A percentile compares a stretch with the other conserved stretches of the same genome.
phyloP scores from a whole-genome alignment of 139 green algal genomes.

The Coelastrella sp. region DNA sequence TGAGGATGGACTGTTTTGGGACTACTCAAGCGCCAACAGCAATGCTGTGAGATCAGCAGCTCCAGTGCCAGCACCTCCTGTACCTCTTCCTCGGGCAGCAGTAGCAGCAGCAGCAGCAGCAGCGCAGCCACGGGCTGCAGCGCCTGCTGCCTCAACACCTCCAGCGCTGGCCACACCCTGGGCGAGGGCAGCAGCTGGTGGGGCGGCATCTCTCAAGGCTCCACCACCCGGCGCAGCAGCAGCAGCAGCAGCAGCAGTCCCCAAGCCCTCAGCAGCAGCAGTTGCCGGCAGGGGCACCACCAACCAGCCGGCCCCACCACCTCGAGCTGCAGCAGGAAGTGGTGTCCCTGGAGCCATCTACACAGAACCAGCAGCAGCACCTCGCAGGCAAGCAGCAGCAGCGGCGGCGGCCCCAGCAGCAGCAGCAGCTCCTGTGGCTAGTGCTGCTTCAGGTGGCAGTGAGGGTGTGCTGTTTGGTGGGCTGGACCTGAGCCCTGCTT shows the following conservation, averaged over 20 bases:
- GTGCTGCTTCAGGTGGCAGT: neutral
- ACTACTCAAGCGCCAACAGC: conserved; percentile 58
- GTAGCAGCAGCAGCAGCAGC: conserved; percentile 40
- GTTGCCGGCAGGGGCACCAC: neutral
- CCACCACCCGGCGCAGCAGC: conserved; percentile 7
- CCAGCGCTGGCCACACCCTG: conserved; percentile 2
- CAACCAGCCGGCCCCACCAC: neutral
- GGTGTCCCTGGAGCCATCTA: neutral
- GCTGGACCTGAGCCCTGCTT: conserved; percentile 50
- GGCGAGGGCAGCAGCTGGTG: conserved; percentile 10
- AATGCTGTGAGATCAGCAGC: conserved; percentile 15
- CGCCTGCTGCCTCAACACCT: conserved; percentile 1
- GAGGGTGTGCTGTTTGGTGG: conserved; percentile 48
- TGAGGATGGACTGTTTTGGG: conserved; percentile 75
- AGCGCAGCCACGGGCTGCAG: neutral
- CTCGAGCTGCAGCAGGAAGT: conserved; percentile 17
- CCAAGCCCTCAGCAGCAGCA: conserved; percentile 13
- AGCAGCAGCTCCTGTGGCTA: neutral
- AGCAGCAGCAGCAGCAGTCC: conserved; percentile 30
- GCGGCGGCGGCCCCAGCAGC: neutral
- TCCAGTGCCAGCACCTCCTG: conserved; percentile 2
- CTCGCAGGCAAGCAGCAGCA: neutral
- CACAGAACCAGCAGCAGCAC: neutral
- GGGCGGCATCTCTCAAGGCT: neutral
- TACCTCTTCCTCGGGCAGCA: conserved; percentile 15